These are phyloP conservation scores for Geotrichum candidum DNA, from an alignment of 1,139 yeast genomes.

Conservation along the genomic window DNA sequence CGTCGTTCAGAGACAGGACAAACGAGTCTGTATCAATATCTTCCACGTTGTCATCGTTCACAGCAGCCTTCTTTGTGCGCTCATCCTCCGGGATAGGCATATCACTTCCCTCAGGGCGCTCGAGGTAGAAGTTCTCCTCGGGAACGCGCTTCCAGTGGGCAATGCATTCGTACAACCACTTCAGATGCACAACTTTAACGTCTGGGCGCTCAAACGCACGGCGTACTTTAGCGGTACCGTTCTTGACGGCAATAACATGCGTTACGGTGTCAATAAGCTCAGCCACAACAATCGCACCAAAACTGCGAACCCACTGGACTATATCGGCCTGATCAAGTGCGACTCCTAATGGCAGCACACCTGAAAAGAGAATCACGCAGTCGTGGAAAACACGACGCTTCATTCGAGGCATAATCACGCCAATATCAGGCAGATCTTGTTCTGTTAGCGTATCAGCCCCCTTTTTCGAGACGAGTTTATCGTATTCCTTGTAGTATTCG, in stretches of 20 bases:
- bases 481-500: constrained; percentile 53
- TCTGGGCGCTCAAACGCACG: constrained; percentile 42
- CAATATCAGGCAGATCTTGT: constrained; percentile 31
- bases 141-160: constrained; percentile 69
- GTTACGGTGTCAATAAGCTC: constrained; percentile 74
- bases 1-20: constrained; percentile 31
- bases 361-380: constrained; percentile 72
- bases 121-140: constrained; percentile 55
- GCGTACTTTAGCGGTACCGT: constrained; percentile 73
- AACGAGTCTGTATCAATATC: constrained; percentile 30
- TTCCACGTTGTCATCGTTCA: constrained; percentile 31
- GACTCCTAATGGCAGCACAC: constrained; percentile 75
- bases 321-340: constrained; percentile 64
- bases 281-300: constrained; percentile 80
- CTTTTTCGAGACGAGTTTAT: constrained; percentile 19
- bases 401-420: constrained; percentile 60
- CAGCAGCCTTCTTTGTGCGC: not conserved
- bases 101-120: constrained; percentile 33
- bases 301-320: constrained; percentile 85
- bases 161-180: constrained; percentile 86
- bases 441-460: constrained; percentile 12
- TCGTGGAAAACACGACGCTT: constrained; percentile 64
- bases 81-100: constrained; percentile 40
- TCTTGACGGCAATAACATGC: constrained; percentile 77
- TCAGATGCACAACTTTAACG: constrained; percentile 79